Evolutionary conservation across 116 monocot species (phyloP).

Genomic region (Zostera marina): DNA sequence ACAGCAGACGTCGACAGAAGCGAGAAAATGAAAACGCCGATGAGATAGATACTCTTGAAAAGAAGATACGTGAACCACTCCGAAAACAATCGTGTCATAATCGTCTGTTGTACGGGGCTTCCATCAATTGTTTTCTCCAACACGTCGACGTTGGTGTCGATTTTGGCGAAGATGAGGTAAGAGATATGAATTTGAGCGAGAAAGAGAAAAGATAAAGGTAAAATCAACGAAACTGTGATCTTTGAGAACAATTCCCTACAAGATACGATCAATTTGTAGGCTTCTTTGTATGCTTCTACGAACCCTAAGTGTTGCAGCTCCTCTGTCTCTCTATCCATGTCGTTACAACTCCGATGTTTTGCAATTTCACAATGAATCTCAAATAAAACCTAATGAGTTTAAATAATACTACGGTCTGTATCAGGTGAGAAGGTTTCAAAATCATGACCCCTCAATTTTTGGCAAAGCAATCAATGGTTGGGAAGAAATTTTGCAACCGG

Average conservation of each 20-base stretch:
- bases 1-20: constrained; percentile 79
- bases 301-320: constrained; percentile 62
- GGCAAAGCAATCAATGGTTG: too few species aligned
- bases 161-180: constrained; percentile 43
- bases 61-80: constrained; percentile 46
- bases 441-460: too few species aligned
- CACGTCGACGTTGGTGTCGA: constrained; percentile 34
- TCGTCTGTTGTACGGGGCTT: constrained; percentile 24
- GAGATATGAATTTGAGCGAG: constrained; percentile 60
- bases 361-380: too few species aligned
- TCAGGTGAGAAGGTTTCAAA: too few species aligned
- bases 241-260: constrained; percentile 37
- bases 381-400: too few species aligned
- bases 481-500: too few species aligned
- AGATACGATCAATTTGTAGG: constrained; percentile 19
- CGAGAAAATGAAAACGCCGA: constrained; percentile 51
- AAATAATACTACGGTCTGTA: too few species aligned
- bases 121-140: constrained; percentile 29
- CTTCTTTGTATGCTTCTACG: constrained; percentile 26
- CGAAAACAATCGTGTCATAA: constrained; percentile 27
- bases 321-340: constrained; percentile 68
- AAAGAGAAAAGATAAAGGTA: constrained; percentile 61
- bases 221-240: constrained; percentile 34
- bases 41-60: constrained; percentile 53
- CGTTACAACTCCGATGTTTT: neutral